Percentiles rank a stretch among this genome's conserved stretches.
These are phyloP conservation scores for Ramularia collo-cygni DNA, from an alignment of 2,329 filamentous ascomycete species.

Conservation along the genomic window DNA sequence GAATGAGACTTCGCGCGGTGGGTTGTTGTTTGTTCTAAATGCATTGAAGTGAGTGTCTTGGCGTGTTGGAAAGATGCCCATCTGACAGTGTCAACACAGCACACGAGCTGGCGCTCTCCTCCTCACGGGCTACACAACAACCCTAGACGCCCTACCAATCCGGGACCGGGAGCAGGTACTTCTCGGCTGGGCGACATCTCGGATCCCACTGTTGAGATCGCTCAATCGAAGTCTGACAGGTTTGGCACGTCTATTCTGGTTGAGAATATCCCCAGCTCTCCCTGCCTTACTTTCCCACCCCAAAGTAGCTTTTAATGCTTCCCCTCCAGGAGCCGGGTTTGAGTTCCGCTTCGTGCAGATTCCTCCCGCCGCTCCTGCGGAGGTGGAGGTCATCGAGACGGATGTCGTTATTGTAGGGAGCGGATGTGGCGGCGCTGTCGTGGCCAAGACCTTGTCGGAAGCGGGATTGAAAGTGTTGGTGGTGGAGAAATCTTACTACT, in stretches of 20 bases:
- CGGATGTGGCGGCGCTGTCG: constrained; percentile 77
- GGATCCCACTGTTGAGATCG: constrained; percentile 48
- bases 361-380: constrained; percentile 30
- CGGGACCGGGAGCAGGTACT: constrained; percentile 56
- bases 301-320: constrained; percentile 49
- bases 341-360: constrained; percentile 58
- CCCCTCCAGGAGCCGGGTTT: constrained; percentile 42
- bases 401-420: constrained; percentile 84
- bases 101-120: constrained; percentile 57
- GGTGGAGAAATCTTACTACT: constrained; percentile 76
- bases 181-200: constrained; percentile 54
- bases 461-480: constrained; percentile 70
- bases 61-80: neutral
- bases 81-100: constrained; percentile 32
- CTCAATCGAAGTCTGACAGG: constrained; percentile 51
- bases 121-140: constrained; percentile 60
- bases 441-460: constrained; percentile 72
- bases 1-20: constrained; percentile 42
- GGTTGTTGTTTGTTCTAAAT: constrained; percentile 46
- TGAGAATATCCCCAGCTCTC: constrained; percentile 51
- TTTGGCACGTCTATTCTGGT: constrained; percentile 50
- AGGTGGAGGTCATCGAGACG: constrained; percentile 58
- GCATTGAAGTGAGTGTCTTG: constrained; percentile 43
- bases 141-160: constrained; percentile 55
- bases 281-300: constrained; percentile 52